Base-by-base conservation (phyloP, 345 rosid genomes). In the Luvunga scandens region DNA sequence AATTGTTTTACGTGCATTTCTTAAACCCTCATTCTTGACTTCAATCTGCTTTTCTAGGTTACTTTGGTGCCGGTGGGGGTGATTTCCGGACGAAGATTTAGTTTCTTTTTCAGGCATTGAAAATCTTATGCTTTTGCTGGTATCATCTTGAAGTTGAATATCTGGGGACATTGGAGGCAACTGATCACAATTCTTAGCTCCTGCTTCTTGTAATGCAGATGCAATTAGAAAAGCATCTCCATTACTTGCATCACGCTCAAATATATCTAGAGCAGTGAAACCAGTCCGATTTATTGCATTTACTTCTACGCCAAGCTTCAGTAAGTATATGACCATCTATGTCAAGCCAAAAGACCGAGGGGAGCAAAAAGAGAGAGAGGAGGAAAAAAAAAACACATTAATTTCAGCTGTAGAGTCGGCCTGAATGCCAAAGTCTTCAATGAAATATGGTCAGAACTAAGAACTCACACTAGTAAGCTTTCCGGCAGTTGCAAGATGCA, bases 1-100 rank as follows among this genome's bases (percentile, higher is more conserved):
- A 33, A 91, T 90, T 4, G 88, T 90, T 31, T 91, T 91, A 5
- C 95, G 82, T 3, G 95, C 93, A 79, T 91, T 91, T 42, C 88
- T 90, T 25, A 91, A 30, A 0, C 87, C 92, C 83, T 90, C 90
- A 6, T 53, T 82, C 13, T 88, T 84, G 56, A 75, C 33, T 61
- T 83, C 90, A 27, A 83, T 28, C 42, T 87, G 82, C 87, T 86
- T 86, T 53, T 83, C 79, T 24, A 77, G 62, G 39, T 83, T 81
- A 63, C 77, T 75, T 4, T 71, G 66, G 16, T 76, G 79, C 45
- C 74, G 74, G 16, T 56, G 74, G 68, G 45, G 71, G 36, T n/a
- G 85, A 21, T 66, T 72, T 9, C 57, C 77, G 21, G 14, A 24
- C 0, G 72, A 38, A 61, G 85, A 13, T 50, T 79, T 77, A 3